A percentile compares a stretch with the other conserved stretches of the same genome.
These are phyloP conservation scores for Saxophila tyrrhenica DNA, from an alignment of 495 filamentous ascomycete genomes.

Conservation along the genomic window DNA sequence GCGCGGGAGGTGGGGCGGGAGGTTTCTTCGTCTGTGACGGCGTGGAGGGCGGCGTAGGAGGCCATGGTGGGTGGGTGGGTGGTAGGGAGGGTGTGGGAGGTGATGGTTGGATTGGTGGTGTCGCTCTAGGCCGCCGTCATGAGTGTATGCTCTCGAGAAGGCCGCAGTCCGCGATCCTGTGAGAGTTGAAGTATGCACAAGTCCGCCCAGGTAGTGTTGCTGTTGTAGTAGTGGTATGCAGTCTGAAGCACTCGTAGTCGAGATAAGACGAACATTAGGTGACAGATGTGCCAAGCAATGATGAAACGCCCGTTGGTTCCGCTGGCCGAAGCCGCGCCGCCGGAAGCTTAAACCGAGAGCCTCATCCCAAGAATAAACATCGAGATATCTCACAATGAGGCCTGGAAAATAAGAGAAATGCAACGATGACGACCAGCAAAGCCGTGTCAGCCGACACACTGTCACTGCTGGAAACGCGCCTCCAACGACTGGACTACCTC, in stretches of 20 bases:
- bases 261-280: too few species aligned
- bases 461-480: conserved; percentile 62
- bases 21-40: conserved; percentile 10
- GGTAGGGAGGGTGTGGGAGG: not conserved
- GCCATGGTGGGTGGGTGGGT: conserved; percentile 2
- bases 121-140: not conserved
- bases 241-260: too few species aligned
- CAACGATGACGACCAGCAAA: not conserved
- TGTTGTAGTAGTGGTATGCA: too few species aligned
- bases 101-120: not conserved
- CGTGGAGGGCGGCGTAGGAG: conserved; percentile 31
- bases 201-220: too few species aligned
- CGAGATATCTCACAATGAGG: too few species aligned
- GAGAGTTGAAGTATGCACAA: too few species aligned
- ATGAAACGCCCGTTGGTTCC: too few species aligned
- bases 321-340: too few species aligned
- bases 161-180: not conserved
- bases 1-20: conserved; percentile 7
- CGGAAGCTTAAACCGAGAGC: not conserved
- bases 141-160: not conserved
- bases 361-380: not conserved
- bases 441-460: conserved; percentile 48
- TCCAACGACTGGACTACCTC: conserved; percentile 62
- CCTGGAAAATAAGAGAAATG: too few species aligned
- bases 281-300: not conserved